Evolutionary conservation across 106 monocot genomes (phyloP).

Genomic region (Amphibolis antarctica): DNA sequence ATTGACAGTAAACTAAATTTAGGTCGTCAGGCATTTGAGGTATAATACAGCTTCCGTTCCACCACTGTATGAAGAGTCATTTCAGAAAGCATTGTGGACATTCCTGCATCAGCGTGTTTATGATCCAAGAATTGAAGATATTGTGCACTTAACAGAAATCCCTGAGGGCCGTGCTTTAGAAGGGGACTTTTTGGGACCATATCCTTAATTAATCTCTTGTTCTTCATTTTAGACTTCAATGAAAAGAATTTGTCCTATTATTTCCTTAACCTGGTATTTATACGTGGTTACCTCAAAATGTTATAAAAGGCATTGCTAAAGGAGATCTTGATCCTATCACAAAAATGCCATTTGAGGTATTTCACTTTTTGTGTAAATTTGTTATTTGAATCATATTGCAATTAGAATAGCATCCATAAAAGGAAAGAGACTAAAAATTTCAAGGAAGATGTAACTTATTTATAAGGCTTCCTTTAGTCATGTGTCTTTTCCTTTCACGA

Average conservation of each 20-base stretch:
- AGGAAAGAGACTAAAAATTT: not conserved
- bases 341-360: conserved; percentile 76
- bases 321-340: conserved; percentile 88
- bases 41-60: conserved; percentile 62
- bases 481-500: too few relatives aligned
- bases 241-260: not conserved
- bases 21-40: conserved; percentile 72
- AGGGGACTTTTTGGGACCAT: conserved; percentile 93
- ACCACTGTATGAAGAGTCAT: conserved; percentile 68
- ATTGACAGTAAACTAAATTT: conserved; percentile 17
- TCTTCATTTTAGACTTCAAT: not conserved
- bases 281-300: conserved; percentile 59
- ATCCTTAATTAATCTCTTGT: conserved; percentile 47
- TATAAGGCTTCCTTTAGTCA: not conserved
- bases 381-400: not conserved
- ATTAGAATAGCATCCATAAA: not conserved
- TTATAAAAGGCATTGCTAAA: conserved; percentile 71
- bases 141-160: conserved; percentile 55
- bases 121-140: conserved; percentile 57
- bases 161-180: conserved; percentile 38
- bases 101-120: conserved; percentile 92
- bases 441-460: too few relatives aligned
- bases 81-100: conserved; percentile 75
- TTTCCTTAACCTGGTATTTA: conserved; percentile 34
- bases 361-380: not conserved